Conservation (phyloP, 768 basidiomycete genomes). For the Mycena olivaceomarginata region DNA sequence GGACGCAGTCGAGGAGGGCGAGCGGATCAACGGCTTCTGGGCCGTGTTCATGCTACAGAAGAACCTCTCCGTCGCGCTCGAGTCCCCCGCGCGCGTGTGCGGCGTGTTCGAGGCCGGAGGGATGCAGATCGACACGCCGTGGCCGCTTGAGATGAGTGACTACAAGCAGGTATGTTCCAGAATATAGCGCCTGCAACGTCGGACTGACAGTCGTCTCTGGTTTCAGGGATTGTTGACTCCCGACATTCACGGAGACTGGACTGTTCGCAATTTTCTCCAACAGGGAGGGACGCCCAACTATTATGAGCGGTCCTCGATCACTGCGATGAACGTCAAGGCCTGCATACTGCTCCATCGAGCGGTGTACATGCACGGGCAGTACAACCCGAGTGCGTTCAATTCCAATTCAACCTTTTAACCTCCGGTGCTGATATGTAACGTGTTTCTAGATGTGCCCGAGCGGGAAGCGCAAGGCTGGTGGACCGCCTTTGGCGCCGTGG, state of each 20-base stretch:
- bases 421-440: slow-evolving; percentile 2
- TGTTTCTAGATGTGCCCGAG: slow-evolving; percentile 59
- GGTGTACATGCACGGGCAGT: slow-evolving; percentile 70
- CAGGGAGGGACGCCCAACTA: slow-evolving; percentile 55
- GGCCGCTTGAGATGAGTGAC: slow-evolving; percentile 66
- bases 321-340: slow-evolving; percentile 71
- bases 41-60: slow-evolving; percentile 76
- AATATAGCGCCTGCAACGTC: neutral
- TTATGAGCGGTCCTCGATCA: slow-evolving; percentile 56
- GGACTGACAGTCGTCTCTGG: slow-evolving; percentile 32
- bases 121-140: slow-evolving; percentile 71
- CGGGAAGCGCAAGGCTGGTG: slow-evolving; percentile 65
- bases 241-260: slow-evolving; percentile 66
- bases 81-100: slow-evolving; percentile 71
- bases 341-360: slow-evolving; percentile 77
- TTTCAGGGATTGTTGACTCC: slow-evolving; percentile 65
- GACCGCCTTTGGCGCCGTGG: slow-evolving; percentile 65
- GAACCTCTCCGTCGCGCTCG: slow-evolving; percentile 71
- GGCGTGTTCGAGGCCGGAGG: slow-evolving; percentile 72
- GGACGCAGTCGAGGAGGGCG: slow-evolving; percentile 76
- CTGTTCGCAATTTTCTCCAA: slow-evolving; percentile 69
- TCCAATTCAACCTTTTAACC: slow-evolving; percentile 16
- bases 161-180: slow-evolving; percentile 60
- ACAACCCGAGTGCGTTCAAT: slow-evolving; percentile 60
- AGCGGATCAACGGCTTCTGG: slow-evolving; percentile 83